Evolutionary conservation across 768 basidiomycete species (phyloP), one percentile per base, ranked within the genome.

Genomic region (Suillus tomentosus): DNA sequence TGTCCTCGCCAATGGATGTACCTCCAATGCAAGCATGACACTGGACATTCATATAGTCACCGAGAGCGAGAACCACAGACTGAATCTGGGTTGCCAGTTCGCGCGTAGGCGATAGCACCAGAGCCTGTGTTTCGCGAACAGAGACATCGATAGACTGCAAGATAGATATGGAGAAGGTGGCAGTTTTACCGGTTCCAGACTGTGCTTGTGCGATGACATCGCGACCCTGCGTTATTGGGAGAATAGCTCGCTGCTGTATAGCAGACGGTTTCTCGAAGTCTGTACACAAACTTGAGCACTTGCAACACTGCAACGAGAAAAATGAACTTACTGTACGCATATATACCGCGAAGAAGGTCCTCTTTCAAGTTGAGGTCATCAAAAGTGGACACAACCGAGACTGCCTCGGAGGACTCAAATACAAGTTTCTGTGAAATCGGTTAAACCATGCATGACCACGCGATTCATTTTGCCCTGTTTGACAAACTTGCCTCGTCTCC

Each of bases 151-250:
- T 97, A 67, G 94, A 94, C 76, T 99, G 96, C 61, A 99, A 88
- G 77, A 97, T 94, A 69, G 96, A 92, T 76, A 99, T 97, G 69
- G 95, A 96, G 81, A 98, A 98, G 22, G 96, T 97, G 7, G 96
- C 96, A 11, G 96, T 99, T 93, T 99, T 99, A 85, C 96, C 96
- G 43, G 96, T 98, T 76, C 96, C 96, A 40, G 96, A 97, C 81
- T 99, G 96, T 50, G 96, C 96, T 81, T 98, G 96, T 42, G 96
- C 96, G 76, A 99, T 98, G 65, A 98, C 96, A 84, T 99, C 96
- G 68, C 96, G 89, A 36, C 94, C 94, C 81, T 94, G 91, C 57
- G 88, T 93, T 74, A 99, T 96, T 60, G 96, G 96, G 64, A 96
- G 82, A 78, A 99, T 98, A 57, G 96, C 96, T 68, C 96, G 91